Evolutionary conservation across 345 rosid genomes (phyloP).

Genomic region (Firmiana major): DNA sequence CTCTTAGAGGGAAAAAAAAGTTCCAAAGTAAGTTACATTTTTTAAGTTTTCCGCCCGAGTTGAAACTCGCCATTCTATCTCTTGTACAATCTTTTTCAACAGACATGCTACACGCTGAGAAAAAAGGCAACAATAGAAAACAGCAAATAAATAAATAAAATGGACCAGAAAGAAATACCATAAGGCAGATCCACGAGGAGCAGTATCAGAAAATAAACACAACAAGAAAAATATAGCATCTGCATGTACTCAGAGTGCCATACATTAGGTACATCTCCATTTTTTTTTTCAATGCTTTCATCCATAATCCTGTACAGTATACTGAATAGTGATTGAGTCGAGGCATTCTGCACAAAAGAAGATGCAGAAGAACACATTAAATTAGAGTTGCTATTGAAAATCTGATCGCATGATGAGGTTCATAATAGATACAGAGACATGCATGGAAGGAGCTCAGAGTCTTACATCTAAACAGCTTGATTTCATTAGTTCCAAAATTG

Average conservation of each 20-base stretch:
- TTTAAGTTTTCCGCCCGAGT: slow-evolving; percentile 63
- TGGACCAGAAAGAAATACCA: slow-evolving; percentile 10
- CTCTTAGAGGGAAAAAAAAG: slow-evolving; percentile 12
- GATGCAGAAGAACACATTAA: slow-evolving; percentile 20
- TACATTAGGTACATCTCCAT: slow-evolving; percentile 68
- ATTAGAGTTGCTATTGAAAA: not conserved
- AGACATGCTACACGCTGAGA: slow-evolving; percentile 50
- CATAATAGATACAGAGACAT: not conserved
- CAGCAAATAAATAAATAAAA: not conserved
- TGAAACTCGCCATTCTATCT: slow-evolving; percentile 67
- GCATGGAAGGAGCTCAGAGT: slow-evolving; percentile 14
- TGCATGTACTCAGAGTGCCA: slow-evolving; percentile 28
- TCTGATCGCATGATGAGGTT: not conserved
- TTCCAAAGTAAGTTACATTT: slow-evolving; percentile 44
- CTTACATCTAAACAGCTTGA: slow-evolving; percentile 65
- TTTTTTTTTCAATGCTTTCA: slow-evolving; percentile 61
- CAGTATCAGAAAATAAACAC: not conserved
- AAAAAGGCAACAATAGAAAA: not conserved
- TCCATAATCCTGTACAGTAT: slow-evolving; percentile 58
- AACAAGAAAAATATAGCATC: slow-evolving; percentile 13
- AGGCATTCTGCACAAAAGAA: slow-evolving; percentile 53
- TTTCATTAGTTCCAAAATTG: slow-evolving; percentile 52
- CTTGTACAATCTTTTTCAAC: slow-evolving; percentile 56
- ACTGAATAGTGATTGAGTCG: slow-evolving; percentile 65
- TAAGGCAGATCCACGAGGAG: not conserved